Evolutionary conservation across 31 red algal species (phyloP), one percentile per base, ranked within the genome.

Genomic region (Odonthalia washingtoniensis): DNA sequence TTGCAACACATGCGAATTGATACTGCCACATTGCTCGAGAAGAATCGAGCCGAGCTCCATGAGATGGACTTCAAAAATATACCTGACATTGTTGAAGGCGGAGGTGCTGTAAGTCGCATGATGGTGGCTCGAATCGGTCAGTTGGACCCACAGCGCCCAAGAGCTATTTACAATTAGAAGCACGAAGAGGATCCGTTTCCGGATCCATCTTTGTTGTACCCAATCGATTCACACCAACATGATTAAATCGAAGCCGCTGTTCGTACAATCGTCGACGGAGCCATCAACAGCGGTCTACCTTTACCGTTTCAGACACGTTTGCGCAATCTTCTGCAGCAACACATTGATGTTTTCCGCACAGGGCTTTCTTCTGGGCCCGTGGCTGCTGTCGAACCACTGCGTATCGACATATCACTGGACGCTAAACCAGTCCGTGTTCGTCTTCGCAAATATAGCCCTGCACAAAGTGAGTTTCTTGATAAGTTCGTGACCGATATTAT

Each of bases 361-460:
- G 27, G 4, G 36, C 64, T 89, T 5, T 68, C 62, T 1, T 40
- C 61, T 31, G 75, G 40, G 35, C 75, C 86, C 28, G 57, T 73
- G 4, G 61, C 46, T 1, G 3, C 78, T 5, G 60, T 89, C 17
- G 9, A 26, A 4, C 86, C 46, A 1, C 52, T 89, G 38, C 28
- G 46, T 17, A 80, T 89, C 40, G 40, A 72, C 9, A 3, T 68
- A 1, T 45, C 41, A 21, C 40, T 6, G 5, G 65, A 78, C 53
- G 60, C 49, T 1, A 12, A 24, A 42, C 74, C 53, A 30, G 61
- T 40, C 21, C 27, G 46, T 9, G 73, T 76, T 33, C 74, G 75
- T 57, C 21, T 14, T 21, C 49, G 21, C n/a, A 57, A 57, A 9
- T 57, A 57, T 21, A 9, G 12, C 21, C 49, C 49, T 57, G 9